Conservation (phyloP, 495 filamentous ascomycete species). For the Neurospora tetrasperma region DNA sequence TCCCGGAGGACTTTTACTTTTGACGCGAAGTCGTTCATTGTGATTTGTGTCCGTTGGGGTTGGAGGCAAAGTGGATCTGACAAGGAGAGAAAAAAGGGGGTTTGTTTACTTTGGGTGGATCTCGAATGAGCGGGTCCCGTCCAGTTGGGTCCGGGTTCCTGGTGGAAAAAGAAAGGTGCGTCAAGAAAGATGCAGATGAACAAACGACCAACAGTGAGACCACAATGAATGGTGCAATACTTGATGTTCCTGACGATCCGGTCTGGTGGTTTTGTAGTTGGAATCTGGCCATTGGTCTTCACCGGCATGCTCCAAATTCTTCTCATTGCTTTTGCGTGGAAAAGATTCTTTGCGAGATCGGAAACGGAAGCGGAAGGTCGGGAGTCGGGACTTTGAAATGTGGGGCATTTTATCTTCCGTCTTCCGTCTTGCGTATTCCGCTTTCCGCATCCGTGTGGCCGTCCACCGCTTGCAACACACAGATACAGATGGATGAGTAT, state of each 20-base stretch:
- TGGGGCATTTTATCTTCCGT: neutral
- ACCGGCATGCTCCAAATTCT: neutral
- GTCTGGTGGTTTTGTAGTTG: neutral
- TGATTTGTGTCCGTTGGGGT: neutral
- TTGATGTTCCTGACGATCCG: neutral
- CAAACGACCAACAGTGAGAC: neutral
- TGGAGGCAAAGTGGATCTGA: neutral
- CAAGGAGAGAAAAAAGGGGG: neutral
- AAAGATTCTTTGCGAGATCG: neutral
- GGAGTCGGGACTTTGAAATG: neutral
- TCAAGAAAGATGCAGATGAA: neutral
- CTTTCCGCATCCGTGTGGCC: slow-evolving; percentile 3
- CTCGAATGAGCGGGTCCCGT: neutral
- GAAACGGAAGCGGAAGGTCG: neutral
- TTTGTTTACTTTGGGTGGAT: neutral
- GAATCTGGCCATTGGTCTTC: neutral
- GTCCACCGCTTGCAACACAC: neutral
- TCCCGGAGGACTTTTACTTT: slow-evolving; percentile 5
- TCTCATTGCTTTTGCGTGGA: neutral
- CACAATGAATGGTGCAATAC: neutral
- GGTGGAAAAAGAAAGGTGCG: neutral
- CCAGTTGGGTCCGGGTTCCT: too few species aligned
- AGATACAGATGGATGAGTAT: too few species aligned
- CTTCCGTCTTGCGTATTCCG: slow-evolving; percentile 12
- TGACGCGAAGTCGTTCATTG: neutral